Evolutionary conservation across 2,329 filamentous ascomycete species (phyloP), one percentile per base, ranked within the genome.

Genomic region (Fusarium decemcellulare): DNA sequence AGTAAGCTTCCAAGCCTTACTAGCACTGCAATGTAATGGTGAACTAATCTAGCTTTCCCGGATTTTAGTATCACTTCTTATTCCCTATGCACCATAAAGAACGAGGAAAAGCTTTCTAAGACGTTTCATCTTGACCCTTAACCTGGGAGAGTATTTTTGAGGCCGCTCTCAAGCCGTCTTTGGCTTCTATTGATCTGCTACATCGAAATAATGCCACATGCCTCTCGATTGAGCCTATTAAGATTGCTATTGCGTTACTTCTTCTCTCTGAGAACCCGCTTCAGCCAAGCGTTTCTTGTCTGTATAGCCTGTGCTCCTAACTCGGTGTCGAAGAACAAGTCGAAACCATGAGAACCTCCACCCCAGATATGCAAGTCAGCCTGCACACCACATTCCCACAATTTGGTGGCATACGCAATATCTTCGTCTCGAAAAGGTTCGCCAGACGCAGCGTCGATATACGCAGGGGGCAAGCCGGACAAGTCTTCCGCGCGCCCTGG

Each of bases 391-490:
- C 51, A 55, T 14, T 62, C 43, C 58, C 53, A 70, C 1, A 70
- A 37, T 15, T 52, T 61, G 11, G 36, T 46, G 2, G 67, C 67
- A 30, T 65, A 70, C 0, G 44, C 46, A 43, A 70, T 47, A 14
- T 34, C 58, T n/a, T 70, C 64, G 27, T 70, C 67, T 2, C 67
- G 42, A 11, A 70, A 70, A 9, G 58, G 60, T 29, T 70, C 64
- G 2, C 34, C 54, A 5, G 57, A 61, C 0, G 64, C 67, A 23
- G 40, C 67, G 18, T 70, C 67, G 6, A 70, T 62, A 27, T 57
- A 70, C 0, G 67, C 54, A 1, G 52, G 57, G 0, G 67, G 67
- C 0, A 70, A 34, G 16, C 23, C 16, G 1, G 40, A 44, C 6
- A 67, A 29, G 18, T 70, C 58, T 8, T 40, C 11, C 2, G 67